These are phyloP conservation scores for Aspergillus proliferans DNA, from an alignment of 2,329 filamentous ascomycete species.

Conservation along the genomic window DNA sequence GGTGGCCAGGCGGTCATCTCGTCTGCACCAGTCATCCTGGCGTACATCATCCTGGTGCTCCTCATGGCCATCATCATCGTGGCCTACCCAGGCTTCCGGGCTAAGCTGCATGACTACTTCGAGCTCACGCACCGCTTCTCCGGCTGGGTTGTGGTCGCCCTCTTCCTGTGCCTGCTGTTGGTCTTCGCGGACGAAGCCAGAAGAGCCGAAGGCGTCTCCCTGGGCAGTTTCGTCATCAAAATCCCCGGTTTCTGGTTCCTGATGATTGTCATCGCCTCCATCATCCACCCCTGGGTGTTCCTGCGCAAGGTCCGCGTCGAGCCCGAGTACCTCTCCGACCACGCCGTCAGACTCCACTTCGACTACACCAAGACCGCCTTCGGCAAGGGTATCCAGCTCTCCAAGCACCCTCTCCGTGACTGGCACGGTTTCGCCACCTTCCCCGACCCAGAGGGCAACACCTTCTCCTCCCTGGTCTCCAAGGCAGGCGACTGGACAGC, in stretches of 20 bases:
- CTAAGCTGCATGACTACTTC: conserved; percentile 61
- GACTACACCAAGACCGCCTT: conserved; percentile 55
- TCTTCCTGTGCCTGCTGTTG: conserved; percentile 61
- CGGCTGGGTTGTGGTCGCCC: conserved; percentile 60
- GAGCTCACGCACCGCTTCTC: conserved; percentile 66
- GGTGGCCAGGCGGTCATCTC: conserved; percentile 16
- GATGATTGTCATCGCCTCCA: conserved; percentile 55
- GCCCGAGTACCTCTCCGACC: conserved; percentile 61
- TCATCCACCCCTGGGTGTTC: conserved; percentile 67
- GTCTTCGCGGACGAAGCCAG: conserved; percentile 46
- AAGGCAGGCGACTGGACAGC: conserved; percentile 71
- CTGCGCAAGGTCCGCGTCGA: conserved; percentile 62
- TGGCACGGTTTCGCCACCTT: conserved; percentile 75
- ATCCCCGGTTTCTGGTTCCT: conserved; percentile 63
- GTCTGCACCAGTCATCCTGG: conserved; percentile 45
- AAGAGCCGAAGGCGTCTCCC: conserved; percentile 24
- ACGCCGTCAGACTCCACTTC: conserved; percentile 67
- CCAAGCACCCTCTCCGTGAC: conserved; percentile 59
- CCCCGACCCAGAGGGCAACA: conserved; percentile 50
- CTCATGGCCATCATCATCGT: conserved; percentile 55
- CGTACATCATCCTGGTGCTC: conserved; percentile 54
- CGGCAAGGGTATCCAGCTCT: conserved; percentile 54
- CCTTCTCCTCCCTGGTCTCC: conserved; percentile 64
- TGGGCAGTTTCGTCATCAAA: conserved; percentile 37
- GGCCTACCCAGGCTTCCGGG: conserved; percentile 59